A percentile compares a stretch with the other conserved stretches of the same genome.
Evolutionary conservation across 768 basidiomycete genomes (phyloP).

Genomic region (Multifurca ochricompacta): DNA sequence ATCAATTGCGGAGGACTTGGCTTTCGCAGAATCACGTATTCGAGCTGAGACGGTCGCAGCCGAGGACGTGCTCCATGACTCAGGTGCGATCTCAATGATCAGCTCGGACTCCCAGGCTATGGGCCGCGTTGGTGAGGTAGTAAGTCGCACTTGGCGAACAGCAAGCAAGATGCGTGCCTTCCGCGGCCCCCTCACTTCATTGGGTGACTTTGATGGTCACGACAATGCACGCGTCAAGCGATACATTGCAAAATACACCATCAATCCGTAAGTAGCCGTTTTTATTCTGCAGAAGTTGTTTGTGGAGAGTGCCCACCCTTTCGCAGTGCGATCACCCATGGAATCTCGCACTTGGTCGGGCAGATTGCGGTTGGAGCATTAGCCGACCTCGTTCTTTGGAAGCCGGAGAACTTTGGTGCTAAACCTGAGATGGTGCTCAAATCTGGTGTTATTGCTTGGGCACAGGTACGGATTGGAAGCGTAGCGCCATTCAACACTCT

Average conservation of each 20-base stretch:
- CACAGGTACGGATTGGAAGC: slow-evolving; percentile 45
- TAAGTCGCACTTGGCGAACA: slow-evolving; percentile 90
- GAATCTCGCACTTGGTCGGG: slow-evolving; percentile 82
- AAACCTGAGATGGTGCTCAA: slow-evolving; percentile 95
- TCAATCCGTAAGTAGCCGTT: slow-evolving; percentile 74
- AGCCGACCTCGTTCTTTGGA: slow-evolving; percentile 95
- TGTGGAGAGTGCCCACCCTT: neutral
- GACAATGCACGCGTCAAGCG: slow-evolving; percentile 93
- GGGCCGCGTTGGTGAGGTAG: slow-evolving; percentile 95
- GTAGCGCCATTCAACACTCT: neutral
- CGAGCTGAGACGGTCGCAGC: slow-evolving; percentile 95
- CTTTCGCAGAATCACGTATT: slow-evolving; percentile 96
- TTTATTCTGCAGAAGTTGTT: neutral
- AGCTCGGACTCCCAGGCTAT: slow-evolving; percentile 96
- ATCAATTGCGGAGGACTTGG: slow-evolving; percentile 86
- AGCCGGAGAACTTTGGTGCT: slow-evolving; percentile 85
- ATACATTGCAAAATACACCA: slow-evolving; percentile 93
- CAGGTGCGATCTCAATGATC: slow-evolving; percentile 94
- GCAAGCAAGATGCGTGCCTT: slow-evolving; percentile 89
- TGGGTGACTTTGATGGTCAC: slow-evolving; percentile 61
- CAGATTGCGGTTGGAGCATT: slow-evolving; percentile 74
- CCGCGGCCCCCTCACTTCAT: slow-evolving; percentile 58
- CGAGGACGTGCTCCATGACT: slow-evolving; percentile 91
- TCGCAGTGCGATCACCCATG: slow-evolving; percentile 83
- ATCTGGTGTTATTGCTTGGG: slow-evolving; percentile 87